A percentile compares a stretch with the other conserved stretches of the same genome.
Conservation (phyloP, 1,284 basidiomycete genomes). For the Phenoliferia sp. region DNA sequence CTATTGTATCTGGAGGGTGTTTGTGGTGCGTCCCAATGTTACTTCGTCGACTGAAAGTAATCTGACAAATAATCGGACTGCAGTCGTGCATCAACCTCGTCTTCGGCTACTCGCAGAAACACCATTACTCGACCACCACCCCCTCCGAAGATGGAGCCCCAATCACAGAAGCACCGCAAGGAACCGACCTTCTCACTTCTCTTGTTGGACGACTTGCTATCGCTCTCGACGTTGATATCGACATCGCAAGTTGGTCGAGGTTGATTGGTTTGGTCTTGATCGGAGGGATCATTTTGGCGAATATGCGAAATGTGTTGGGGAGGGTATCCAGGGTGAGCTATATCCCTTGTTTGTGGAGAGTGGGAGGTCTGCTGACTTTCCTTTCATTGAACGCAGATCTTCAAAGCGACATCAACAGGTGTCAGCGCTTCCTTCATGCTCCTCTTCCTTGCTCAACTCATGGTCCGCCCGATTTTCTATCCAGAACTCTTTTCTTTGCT, state of each 20-base stretch:
- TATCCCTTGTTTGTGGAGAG: too few species aligned
- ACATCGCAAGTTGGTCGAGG: constrained; percentile 43
- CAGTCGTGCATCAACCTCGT: constrained; percentile 41
- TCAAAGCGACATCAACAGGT: constrained; percentile 43
- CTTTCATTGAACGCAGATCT: constrained; percentile 30
- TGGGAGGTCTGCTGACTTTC: background rate
- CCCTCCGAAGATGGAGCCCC: constrained; percentile 1
- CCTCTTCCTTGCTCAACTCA: constrained; percentile 44
- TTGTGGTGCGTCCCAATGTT: constrained; percentile 27
- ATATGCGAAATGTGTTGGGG: constrained; percentile 43
- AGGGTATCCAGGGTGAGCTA: constrained; percentile 38
- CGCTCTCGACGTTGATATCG: constrained; percentile 41
- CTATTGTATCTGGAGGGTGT: constrained; percentile 43
- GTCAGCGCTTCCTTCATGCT: constrained; percentile 45
- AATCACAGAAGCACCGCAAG: background rate
- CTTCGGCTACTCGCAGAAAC: constrained; percentile 34
- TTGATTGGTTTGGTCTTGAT: constrained; percentile 43
- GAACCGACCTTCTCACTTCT: constrained; percentile 36
- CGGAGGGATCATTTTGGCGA: constrained; percentile 44
- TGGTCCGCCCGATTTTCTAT: constrained; percentile 31
- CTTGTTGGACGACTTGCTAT: constrained; percentile 39
- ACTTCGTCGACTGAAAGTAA: background rate
- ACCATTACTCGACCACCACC: background rate
- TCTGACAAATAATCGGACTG: constrained; percentile 21
- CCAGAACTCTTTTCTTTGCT: background rate